A percentile compares a stretch with the other conserved stretches of the same genome.
These are phyloP conservation scores for Pythium myriotylum DNA, from an alignment of 352 stramenopile species.

Conservation along the genomic window DNA sequence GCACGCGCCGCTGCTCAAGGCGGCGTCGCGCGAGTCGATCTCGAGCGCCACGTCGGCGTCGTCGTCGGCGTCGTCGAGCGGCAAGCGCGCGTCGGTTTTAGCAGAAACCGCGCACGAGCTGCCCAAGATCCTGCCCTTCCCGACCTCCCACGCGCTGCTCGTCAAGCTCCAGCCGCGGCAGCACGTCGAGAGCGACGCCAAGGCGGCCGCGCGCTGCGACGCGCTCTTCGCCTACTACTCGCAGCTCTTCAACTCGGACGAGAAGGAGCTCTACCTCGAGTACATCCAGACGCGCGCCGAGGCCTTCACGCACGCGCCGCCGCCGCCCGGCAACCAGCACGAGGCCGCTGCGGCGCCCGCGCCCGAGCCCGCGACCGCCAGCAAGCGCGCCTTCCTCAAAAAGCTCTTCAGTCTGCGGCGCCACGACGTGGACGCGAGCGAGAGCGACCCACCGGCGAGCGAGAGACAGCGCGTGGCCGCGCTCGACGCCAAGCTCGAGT, in stretches of 20 bases:
- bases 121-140: constrained; percentile 28
- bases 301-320: background rate
- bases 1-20: constrained; percentile 24
- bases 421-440: background rate
- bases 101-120: background rate
- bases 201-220: constrained; percentile 40
- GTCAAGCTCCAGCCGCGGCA: constrained; percentile 49
- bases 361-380: background rate
- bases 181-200: constrained; percentile 54
- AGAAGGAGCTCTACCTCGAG: constrained; percentile 56
- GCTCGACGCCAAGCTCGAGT: constrained; percentile 52
- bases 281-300: constrained; percentile 40
- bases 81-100: constrained; percentile 21
- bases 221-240: constrained; percentile 72
- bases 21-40: constrained; percentile 39
- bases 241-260: constrained; percentile 66
- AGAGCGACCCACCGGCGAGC: background rate
- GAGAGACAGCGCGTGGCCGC: constrained; percentile 18
- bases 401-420: constrained; percentile 37
- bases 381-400: constrained; percentile 25
- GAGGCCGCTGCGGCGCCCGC: background rate
- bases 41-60: constrained; percentile 48
- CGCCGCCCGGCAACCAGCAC: constrained; percentile 13
- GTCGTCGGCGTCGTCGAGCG: constrained; percentile 44
- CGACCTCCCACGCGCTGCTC: constrained; percentile 36